Percentiles rank a stretch among this genome's conserved stretches.
Conservation (phyloP, 2,329 filamentous ascomycete species). For the Botryotinia convoluta region DNA sequence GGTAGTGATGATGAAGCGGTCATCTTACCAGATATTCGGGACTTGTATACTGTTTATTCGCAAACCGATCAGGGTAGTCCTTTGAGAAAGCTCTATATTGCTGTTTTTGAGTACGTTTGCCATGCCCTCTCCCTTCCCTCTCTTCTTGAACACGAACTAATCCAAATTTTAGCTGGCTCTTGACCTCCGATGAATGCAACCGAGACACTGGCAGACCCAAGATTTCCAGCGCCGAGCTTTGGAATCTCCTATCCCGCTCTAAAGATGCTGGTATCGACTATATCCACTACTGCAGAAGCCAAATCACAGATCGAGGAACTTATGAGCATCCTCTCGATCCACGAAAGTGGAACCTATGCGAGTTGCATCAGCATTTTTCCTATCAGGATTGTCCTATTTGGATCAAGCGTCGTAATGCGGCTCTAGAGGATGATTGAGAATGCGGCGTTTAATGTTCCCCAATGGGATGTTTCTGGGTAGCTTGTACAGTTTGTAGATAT, state of each 20-base stretch:
- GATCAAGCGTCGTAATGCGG: background rate
- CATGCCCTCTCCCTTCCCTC: background rate
- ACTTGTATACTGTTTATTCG: background rate
- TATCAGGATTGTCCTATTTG: background rate
- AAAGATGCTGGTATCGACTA: background rate
- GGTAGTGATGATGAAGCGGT: background rate
- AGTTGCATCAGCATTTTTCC: background rate
- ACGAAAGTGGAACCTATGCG: background rate
- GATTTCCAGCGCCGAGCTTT: background rate
- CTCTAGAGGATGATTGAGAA: background rate
- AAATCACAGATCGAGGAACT: background rate
- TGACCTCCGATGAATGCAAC: background rate
- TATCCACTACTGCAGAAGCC: background rate
- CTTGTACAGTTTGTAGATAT: rapidly evolving
- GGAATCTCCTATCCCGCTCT: background rate
- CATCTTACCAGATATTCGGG: background rate
- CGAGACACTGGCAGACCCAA: background rate
- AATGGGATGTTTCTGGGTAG: background rate
- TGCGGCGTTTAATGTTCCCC: rapidly evolving
- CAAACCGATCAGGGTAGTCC: background rate
- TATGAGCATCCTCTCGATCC: background rate
- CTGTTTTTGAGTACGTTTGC: background rate
- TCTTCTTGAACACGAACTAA: background rate
- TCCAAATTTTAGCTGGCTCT: background rate
- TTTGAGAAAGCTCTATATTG: background rate